phyloP scores from a whole-genome alignment of 352 stramenopile genomes.

The Pythium aristosporum region DNA sequence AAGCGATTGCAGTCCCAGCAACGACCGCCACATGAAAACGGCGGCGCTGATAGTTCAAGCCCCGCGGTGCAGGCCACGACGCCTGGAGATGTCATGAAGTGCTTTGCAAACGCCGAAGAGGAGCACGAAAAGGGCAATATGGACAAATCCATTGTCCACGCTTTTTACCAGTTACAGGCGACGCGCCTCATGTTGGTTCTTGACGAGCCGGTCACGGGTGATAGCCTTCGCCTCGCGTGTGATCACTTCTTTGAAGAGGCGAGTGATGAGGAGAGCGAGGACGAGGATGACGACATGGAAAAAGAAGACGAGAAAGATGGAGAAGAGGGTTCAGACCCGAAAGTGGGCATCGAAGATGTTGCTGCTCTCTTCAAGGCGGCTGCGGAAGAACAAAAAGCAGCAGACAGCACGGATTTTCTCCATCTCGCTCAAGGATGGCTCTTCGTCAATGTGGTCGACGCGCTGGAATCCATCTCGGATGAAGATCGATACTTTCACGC shows the following conservation, averaged over 20 bases:
- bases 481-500: constrained; percentile 84
- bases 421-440: constrained; percentile 38
- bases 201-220: constrained; percentile 24
- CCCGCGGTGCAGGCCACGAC: neutral
- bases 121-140: constrained; percentile 58
- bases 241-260: constrained; percentile 62
- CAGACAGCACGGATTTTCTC: constrained; percentile 1
- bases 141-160: constrained; percentile 73
- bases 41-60: neutral
- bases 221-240: constrained; percentile 40
- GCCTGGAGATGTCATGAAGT: constrained; percentile 34
- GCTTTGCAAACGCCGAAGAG: constrained; percentile 57
- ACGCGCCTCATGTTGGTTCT: constrained; percentile 59
- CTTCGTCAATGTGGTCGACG: constrained; percentile 68
- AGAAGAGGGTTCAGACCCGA: constrained; percentile 25
- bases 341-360: constrained; percentile 44
- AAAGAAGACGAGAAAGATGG: constrained; percentile 27
- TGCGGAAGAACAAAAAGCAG: neutral
- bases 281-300: constrained; percentile 13
- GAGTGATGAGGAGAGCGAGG: constrained; percentile 31
- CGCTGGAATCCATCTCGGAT: constrained; percentile 69
- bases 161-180: constrained; percentile 72
- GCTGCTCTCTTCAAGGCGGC: constrained; percentile 30
- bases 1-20: constrained; percentile 44
- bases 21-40: constrained; percentile 1